phyloP scores from a whole-genome alignment of 2,329 filamentous ascomycete genomes.

The Aureobasidium sp. region DNA sequence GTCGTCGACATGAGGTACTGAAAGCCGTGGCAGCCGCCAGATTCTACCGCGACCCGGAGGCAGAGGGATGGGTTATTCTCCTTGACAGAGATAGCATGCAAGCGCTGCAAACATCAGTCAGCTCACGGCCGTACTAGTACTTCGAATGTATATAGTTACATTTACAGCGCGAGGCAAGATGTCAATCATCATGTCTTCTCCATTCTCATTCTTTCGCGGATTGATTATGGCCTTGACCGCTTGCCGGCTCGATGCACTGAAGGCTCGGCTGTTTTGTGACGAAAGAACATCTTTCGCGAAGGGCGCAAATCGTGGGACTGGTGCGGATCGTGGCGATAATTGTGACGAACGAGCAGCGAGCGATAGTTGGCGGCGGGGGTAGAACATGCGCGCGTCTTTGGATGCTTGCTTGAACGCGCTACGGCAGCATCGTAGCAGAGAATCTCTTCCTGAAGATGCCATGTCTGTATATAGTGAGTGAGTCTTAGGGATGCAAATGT shows the following conservation, averaged over 20 bases:
- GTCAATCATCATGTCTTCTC: constrained; percentile 72
- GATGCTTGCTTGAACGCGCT: constrained; percentile 5
- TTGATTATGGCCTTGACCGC: constrained; percentile 48
- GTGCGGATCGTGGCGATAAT: constrained; percentile 1
- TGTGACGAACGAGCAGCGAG: not conserved
- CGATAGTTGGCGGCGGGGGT: constrained; percentile 7
- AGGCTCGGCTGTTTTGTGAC: not conserved
- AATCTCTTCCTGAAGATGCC: constrained; percentile 1
- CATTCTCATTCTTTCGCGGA: constrained; percentile 71
- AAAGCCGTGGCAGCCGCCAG: constrained; percentile 94
- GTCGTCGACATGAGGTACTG: constrained; percentile 92
- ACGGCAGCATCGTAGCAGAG: constrained; percentile 9
- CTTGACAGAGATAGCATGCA: constrained; percentile 54
- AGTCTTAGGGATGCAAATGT: not conserved
- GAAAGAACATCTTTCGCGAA: not conserved
- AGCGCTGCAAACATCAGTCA: constrained; percentile 40
- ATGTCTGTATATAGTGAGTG: not conserved
- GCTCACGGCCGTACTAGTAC: not conserved
- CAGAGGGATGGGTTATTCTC: constrained; percentile 67
- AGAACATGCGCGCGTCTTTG: constrained; percentile 4
- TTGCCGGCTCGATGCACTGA: not conserved
- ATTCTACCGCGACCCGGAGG: constrained; percentile 86
- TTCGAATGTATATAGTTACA: constrained; percentile 42
- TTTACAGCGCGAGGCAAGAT: constrained; percentile 78
- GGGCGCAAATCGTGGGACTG: not conserved